Evolutionary conservation across 1,284 basidiomycete genomes (phyloP).

Genomic region (Heterobasidion annosum): DNA sequence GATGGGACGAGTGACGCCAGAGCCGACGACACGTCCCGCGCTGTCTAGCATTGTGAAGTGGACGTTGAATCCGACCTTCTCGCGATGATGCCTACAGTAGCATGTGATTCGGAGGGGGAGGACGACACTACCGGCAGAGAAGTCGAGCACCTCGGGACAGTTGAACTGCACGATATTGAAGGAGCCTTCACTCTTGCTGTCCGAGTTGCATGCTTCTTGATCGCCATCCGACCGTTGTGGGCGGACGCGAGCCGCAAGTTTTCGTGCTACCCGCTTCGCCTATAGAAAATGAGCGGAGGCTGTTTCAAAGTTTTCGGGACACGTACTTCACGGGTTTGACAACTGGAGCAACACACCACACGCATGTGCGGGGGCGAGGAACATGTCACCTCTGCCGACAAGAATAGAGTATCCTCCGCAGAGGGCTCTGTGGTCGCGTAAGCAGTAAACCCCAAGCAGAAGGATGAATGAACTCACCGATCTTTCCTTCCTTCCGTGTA

Average conservation of each 20-base stretch:
- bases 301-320: constrained; percentile 1
- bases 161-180: constrained; percentile 94
- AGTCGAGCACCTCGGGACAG: constrained; percentile 86
- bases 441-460: constrained; percentile 10
- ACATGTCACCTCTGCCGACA: constrained; percentile 62
- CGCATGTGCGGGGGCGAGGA: constrained; percentile 71
- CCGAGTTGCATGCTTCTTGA: constrained; percentile 34
- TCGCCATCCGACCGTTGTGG: constrained; percentile 76
- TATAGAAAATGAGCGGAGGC: constrained; percentile 19
- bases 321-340: constrained; percentile 75
- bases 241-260: constrained; percentile 71
- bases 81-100: constrained; percentile 97
- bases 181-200: constrained; percentile 55
- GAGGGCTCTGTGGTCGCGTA: constrained; percentile 46
- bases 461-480: constrained; percentile 38
- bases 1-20: constrained; percentile 83
- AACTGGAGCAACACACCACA: constrained; percentile 78
- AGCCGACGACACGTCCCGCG: constrained; percentile 75
- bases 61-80: constrained; percentile 94
- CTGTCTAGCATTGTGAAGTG: constrained; percentile 85
- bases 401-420: constrained; percentile 62
- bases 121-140: constrained; percentile 80
- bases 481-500: constrained; percentile 80
- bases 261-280: constrained; percentile 84
- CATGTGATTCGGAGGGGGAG: constrained; percentile 96